phyloP scores from a whole-genome alignment of 352 stramenopile genomes.

The Phytophthora palmivora region DNA sequence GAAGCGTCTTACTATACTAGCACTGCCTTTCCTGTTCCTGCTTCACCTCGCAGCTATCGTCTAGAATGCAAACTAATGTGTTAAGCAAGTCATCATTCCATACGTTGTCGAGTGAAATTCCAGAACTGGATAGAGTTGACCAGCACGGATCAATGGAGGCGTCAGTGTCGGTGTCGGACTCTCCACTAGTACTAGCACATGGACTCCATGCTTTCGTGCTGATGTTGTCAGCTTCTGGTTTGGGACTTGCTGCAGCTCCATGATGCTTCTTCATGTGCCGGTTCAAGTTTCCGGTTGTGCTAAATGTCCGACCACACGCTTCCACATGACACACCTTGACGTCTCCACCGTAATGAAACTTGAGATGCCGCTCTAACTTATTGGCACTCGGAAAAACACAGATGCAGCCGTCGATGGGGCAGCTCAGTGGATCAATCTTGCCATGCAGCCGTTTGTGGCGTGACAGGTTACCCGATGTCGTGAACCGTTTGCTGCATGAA shows the following conservation, averaged over 20 bases:
- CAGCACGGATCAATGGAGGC: conserved; percentile 13
- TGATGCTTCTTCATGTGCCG: conserved; percentile 53
- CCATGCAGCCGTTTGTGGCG: conserved; percentile 54
- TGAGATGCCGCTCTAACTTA: conserved; percentile 51
- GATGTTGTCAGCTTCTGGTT: not conserved
- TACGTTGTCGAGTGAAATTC: conserved; percentile 19
- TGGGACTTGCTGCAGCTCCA: conserved; percentile 5
- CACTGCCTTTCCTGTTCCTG: conserved; percentile 2
- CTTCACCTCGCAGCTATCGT: conserved; percentile 20
- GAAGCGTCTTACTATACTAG: conserved; percentile 9
- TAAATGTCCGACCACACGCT: conserved; percentile 54
- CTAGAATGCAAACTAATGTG: conserved; percentile 37
- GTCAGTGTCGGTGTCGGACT: conserved; percentile 22
- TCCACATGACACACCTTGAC: conserved; percentile 43
- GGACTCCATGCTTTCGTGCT: conserved; percentile 13
- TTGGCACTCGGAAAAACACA: conserved; percentile 42
- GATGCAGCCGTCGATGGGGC: conserved; percentile 35
- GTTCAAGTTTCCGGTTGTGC: conserved; percentile 52
- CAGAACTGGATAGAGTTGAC: conserved; percentile 8
- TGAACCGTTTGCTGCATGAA: conserved; percentile 58
- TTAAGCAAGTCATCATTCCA: conserved; percentile 42
- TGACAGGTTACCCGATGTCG: conserved; percentile 57
- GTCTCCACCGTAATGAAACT: conserved; percentile 50
- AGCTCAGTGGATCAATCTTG: conserved; percentile 42
- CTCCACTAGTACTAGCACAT: conserved; percentile 7